Conservation (phyloP, 169 alveolate genomes). For the Plasmodium coatneyi region DNA sequence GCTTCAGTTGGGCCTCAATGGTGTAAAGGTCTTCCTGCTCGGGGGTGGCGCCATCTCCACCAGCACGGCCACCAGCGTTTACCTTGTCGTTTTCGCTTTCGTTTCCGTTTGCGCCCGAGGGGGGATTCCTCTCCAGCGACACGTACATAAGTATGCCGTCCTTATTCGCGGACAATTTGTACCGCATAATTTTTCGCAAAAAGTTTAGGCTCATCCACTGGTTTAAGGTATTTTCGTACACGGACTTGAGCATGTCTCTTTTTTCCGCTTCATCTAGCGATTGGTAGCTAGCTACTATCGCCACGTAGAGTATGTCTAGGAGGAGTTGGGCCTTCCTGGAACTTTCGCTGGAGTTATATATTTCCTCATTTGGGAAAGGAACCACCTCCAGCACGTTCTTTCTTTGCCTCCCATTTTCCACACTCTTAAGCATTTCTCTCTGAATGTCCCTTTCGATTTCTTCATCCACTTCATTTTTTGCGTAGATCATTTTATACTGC, state of each 20-base stretch:
- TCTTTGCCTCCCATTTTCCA: slow-evolving; percentile 2
- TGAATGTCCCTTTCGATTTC: slow-evolving; percentile 26
- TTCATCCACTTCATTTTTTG: slow-evolving; percentile 11
- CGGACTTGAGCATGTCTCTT: slow-evolving; percentile 20
- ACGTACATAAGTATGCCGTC: slow-evolving; percentile 37
- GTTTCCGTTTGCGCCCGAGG: neutral
- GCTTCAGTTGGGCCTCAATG: neutral
- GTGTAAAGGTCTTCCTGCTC: slow-evolving; percentile 7
- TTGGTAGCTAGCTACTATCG: slow-evolving; percentile 33
- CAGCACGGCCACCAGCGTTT: neutral
- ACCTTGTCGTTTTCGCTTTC: neutral
- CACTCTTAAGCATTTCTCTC: neutral
- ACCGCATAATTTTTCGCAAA: slow-evolving; percentile 54
- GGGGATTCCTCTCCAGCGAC: slow-evolving; percentile 12
- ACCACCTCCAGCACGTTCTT: slow-evolving; percentile 10
- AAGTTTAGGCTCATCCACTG: slow-evolving; percentile 61
- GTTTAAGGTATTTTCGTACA: slow-evolving; percentile 48
- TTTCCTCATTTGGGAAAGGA: slow-evolving; percentile 10
- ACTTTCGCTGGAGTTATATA: slow-evolving; percentile 7
- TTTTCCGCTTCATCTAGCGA: neutral
- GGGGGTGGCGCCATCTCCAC: neutral
- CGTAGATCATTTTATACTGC: slow-evolving; percentile 16
- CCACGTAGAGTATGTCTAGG: slow-evolving; percentile 47
- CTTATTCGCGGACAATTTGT: slow-evolving; percentile 25
- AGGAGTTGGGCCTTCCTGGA: slow-evolving; percentile 12